A percentile compares a stretch with the other conserved stretches of the same genome.
These are phyloP conservation scores for Neurospora terricola DNA, from an alignment of 495 filamentous ascomycete genomes.

Conservation along the genomic window DNA sequence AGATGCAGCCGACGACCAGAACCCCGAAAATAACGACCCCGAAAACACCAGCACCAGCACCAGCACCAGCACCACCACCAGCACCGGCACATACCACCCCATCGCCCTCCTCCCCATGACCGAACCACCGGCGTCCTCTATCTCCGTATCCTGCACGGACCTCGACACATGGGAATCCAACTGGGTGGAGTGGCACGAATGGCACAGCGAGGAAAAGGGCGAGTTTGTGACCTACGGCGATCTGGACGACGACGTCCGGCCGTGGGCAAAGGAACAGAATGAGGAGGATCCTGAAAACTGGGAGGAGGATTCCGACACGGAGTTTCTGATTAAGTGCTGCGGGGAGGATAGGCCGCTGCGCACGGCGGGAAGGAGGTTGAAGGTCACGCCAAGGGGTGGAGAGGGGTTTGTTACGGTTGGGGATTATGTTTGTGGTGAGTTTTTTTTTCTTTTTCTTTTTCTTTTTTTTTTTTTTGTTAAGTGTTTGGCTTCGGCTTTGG, in stretches of 20 bases:
- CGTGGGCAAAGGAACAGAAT: constrained; percentile 4
- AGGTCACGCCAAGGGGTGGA: constrained; percentile 3
- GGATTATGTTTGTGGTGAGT: constrained; percentile 9
- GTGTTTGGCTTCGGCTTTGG: too few relatives aligned
- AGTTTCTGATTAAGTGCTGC: constrained; percentile 9
- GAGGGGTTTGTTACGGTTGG: constrained; percentile 4
- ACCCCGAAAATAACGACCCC: neutral
- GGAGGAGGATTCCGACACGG: constrained; percentile 8
- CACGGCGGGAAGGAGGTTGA: constrained; percentile 4
- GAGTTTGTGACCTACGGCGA: constrained; percentile 11
- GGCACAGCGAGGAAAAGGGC: constrained; percentile 1
- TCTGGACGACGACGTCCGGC: constrained; percentile 12
- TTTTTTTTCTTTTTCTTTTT: too few relatives aligned
- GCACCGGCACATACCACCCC: constrained; percentile 11
- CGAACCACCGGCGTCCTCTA: constrained; percentile 13
- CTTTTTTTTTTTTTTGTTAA: too few relatives aligned
- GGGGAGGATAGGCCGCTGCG: constrained; percentile 5
- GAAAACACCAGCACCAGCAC: too few relatives aligned
- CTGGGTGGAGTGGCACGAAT: constrained; percentile 8
- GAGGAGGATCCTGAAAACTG: constrained; percentile 7
- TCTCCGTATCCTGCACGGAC: constrained; percentile 6
- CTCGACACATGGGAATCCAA: constrained; percentile 11
- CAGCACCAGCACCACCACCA: neutral
- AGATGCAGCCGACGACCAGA: neutral
- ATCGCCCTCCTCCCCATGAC: constrained; percentile 11